Conservation (phyloP, 352 stramenopile species). For the Phytophthora pseudosyringae region DNA sequence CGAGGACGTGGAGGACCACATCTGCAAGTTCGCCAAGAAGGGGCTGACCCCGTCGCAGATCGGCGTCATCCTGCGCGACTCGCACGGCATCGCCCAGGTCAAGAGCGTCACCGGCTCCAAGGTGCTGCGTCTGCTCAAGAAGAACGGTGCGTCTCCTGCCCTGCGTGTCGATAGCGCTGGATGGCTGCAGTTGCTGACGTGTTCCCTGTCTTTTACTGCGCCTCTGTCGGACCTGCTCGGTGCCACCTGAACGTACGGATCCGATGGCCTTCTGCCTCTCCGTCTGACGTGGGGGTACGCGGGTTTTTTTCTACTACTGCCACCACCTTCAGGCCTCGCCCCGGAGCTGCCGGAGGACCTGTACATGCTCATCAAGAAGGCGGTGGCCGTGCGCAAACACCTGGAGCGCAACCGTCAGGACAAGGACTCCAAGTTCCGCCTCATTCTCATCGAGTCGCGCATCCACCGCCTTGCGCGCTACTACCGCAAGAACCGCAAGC, state of each 20-base stretch:
- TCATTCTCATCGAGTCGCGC: constrained; percentile 99
- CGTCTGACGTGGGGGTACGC: constrained; percentile 87
- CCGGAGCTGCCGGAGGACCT: constrained; percentile 99
- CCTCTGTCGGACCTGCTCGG: constrained; percentile 54
- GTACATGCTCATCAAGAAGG: constrained; percentile 99
- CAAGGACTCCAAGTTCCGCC: constrained; percentile 99
- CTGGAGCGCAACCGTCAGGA: constrained; percentile 99
- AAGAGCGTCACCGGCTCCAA: constrained; percentile 99
- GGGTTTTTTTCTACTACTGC: constrained; percentile 45
- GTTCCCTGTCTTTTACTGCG: constrained; percentile 15
- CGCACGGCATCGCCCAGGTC: constrained; percentile 99
- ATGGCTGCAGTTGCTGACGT: constrained; percentile 13
- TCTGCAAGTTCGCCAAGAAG: constrained; percentile 99
- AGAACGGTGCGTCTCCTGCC: constrained; percentile 88
- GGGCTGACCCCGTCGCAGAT: constrained; percentile 97
- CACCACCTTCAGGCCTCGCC: constrained; percentile 85
- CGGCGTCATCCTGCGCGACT: constrained; percentile 99
- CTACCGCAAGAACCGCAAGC: constrained; percentile 99
- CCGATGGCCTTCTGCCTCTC: constrained; percentile 59
- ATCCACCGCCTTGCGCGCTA: constrained; percentile 99
- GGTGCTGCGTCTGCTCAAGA: constrained; percentile 99
- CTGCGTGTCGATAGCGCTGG: background rate
- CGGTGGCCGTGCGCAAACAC: constrained; percentile 99
- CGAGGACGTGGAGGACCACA: constrained; percentile 98
- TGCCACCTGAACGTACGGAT: constrained; percentile 86